Base-by-base conservation (phyloP, 352 stramenopile genomes). In the Phytophthora lateralis region DNA sequence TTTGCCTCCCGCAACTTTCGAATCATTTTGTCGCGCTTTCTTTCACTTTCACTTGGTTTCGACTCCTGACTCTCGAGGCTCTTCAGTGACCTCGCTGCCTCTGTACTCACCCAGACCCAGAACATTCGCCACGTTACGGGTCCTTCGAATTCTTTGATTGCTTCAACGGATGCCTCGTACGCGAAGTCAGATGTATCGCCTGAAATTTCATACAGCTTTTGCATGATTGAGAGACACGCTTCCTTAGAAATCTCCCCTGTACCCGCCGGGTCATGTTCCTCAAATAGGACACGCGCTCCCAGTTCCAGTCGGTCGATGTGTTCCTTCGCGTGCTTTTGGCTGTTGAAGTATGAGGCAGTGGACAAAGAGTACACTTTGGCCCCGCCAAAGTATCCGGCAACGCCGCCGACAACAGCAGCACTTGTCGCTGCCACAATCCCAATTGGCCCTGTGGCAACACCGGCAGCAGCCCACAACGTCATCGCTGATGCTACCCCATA, bases 91-190 rank as follows among this genome's bases (percentile, higher is more conserved):
- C 79, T 70, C 6, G 85, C 81, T 1, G 86, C 86, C 51, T 93
- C 82, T 0, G 79, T 81, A 35, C 86, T 95, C 26, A 95, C 84
- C 82, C 82, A 95, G 32, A 89, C 71, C 84, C 84, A 95, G 65
- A 93, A 95, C 77, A 90, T 89, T 6, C 77, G 52, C 86, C 86
- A 95, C 6, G 79, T 80, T 15, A 93, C 76, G 0, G 77, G 79
- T 4, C 78, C 83, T 63, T 88, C 77, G 52, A 89, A 89, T 14
- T 85, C 76, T 63, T 89, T 74, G 15, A 91, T 72, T 24, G 87
- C 76, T 24, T 76, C 66, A 14, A 91, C 48, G 1, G 76, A 78
- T 1, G 73, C 63, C 47, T 89, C 71, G 53, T 91, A 91, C 3
- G 80, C 82, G 30, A 70, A 70, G 42, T 90, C 80, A 0, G 78